phyloP scores from a whole-genome alignment of 106 monocot genomes.

The Triglochin maritima region DNA sequence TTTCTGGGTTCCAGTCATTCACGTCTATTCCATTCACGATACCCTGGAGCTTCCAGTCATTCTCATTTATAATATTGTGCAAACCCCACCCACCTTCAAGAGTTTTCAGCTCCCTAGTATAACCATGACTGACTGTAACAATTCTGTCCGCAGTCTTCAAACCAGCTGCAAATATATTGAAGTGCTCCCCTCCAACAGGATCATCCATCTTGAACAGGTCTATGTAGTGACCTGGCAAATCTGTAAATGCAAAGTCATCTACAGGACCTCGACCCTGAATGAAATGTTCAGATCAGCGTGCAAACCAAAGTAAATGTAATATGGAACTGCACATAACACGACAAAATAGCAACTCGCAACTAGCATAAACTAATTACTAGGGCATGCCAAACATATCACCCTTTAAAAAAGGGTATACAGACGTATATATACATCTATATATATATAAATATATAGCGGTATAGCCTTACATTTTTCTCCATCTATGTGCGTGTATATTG shows the following conservation, averaged over 20 bases:
- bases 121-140: conserved; percentile 73
- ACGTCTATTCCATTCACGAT: conserved; percentile 88
- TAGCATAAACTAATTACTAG: no score
- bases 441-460: no score
- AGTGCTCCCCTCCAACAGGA: conserved; percentile 70
- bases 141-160: conserved; percentile 59
- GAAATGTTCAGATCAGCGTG: background rate
- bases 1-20: conserved; percentile 53
- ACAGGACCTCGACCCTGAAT: conserved; percentile 77
- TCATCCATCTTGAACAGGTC: conserved; percentile 55
- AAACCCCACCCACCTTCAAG: conserved; percentile 88
- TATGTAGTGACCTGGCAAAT: conserved; percentile 47
- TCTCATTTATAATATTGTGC: conserved; percentile 51
- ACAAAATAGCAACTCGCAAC: no score
- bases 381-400: no score
- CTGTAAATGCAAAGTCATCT: conserved; percentile 32
- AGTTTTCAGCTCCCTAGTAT: conserved; percentile 84
- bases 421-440: no score
- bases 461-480: no score
- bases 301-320: no score
- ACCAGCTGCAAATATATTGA: conserved; percentile 78
- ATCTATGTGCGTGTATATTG: no score
- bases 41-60: conserved; percentile 65
- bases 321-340: no score
- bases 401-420: no score